Percentiles rank a stretch among this genome's conserved stretches.
Conservation (phyloP, 2,329 filamentous ascomycete species). For the Penicillium hesseltinei region DNA sequence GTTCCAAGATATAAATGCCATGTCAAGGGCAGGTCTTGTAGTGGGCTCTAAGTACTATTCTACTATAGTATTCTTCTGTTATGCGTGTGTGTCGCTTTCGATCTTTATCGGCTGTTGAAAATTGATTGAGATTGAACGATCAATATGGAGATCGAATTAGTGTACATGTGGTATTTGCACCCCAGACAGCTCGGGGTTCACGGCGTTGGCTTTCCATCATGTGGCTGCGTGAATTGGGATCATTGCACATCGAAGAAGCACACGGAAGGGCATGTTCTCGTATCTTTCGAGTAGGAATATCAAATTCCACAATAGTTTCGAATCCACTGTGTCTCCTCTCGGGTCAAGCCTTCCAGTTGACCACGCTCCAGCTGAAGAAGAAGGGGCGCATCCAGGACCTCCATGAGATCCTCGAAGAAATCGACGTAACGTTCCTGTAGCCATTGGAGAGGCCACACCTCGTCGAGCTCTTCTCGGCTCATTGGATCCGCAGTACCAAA, state of each 20-base stretch:
- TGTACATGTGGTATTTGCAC: not conserved
- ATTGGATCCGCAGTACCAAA: slow-evolving; percentile 10
- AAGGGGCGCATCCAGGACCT: slow-evolving; percentile 47
- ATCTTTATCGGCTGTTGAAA: not conserved
- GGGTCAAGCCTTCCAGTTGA: slow-evolving; percentile 40
- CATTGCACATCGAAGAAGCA: not conserved
- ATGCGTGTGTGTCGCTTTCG: not conserved
- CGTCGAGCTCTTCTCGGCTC: slow-evolving; percentile 25
- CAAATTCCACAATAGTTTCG: not conserved
- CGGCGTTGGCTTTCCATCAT: not conserved
- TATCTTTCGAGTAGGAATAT: not conserved
- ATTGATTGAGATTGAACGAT: not conserved
- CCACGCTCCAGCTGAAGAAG: slow-evolving; percentile 54
- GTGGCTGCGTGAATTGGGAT: not conserved
- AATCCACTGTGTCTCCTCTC: slow-evolving; percentile 33
- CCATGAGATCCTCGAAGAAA: slow-evolving; percentile 46
- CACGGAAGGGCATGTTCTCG: not conserved
- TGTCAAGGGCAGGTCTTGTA: slow-evolving; percentile 10
- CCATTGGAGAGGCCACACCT: slow-evolving; percentile 27
- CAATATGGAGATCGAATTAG: not conserved
- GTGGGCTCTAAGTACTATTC: not conserved
- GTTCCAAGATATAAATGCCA: slow-evolving; percentile 23
- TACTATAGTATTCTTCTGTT: not conserved
- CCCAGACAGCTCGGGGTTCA: not conserved
- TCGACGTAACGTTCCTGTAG: slow-evolving; percentile 30